These are phyloP conservation scores for Wickerhamiella infanticola DNA, from an alignment of 1,139 yeast species.

Conservation along the genomic window DNA sequence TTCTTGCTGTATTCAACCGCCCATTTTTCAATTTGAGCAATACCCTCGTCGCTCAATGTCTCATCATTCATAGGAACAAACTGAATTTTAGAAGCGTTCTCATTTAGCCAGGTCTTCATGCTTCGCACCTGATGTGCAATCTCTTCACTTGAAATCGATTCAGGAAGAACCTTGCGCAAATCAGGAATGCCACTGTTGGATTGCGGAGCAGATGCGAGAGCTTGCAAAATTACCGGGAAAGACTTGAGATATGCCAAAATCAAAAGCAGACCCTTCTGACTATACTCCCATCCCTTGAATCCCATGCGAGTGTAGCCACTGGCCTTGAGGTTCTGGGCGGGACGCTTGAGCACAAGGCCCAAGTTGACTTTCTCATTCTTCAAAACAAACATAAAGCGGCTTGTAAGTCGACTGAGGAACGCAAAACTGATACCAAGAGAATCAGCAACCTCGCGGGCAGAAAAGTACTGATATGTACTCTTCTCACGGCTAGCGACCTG, in stretches of 20 bases:
- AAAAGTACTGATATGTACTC: conserved; percentile 41
- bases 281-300: conserved; percentile 69
- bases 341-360: conserved; percentile 78
- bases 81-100: conserved; percentile 36
- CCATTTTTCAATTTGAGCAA: conserved; percentile 50
- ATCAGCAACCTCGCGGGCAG: conserved; percentile 53
- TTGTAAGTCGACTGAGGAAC: conserved; percentile 62
- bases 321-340: conserved; percentile 64
- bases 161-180: not conserved
- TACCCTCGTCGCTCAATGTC: conserved; percentile 52
- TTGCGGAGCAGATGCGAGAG: conserved; percentile 1
- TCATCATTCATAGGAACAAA: conserved; percentile 68
- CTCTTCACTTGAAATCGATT: not conserved
- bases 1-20: conserved; percentile 35
- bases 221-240: conserved; percentile 7
- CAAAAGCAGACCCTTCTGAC: conserved; percentile 56
- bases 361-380: conserved; percentile 46
- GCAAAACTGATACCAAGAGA: conserved; percentile 43
- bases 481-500: conserved; percentile 43
- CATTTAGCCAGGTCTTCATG: conserved; percentile 37
- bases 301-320: conserved; percentile 67
- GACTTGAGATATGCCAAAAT: conserved; percentile 38
- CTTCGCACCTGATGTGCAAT: not conserved
- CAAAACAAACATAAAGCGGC: conserved; percentile 48
- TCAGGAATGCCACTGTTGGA: conserved; percentile 2